phyloP scores from a whole-genome alignment of 139 green algal genomes.

The Chlorella sp. region DNA sequence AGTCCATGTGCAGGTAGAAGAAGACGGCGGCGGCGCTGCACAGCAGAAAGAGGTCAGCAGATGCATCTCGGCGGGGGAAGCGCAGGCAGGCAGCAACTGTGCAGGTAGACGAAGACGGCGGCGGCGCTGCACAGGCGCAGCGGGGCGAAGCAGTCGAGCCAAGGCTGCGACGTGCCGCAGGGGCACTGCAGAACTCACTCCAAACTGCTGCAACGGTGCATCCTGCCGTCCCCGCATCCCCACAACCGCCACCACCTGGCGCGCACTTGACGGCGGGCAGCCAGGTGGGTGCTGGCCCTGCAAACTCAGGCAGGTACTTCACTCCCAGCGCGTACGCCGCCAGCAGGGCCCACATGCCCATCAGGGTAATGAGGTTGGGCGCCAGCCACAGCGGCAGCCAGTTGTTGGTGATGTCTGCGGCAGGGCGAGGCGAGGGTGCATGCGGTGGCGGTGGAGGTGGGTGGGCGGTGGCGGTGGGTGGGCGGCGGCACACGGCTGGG shows the following conservation, averaged over 20 bases:
- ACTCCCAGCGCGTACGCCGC: conserved; percentile 62
- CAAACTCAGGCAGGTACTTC: conserved; percentile 69
- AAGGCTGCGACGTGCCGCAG: too few species aligned
- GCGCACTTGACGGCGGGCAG: conserved; percentile 10
- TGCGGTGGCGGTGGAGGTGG: not conserved
- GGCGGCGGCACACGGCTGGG: not conserved
- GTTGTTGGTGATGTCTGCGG: conserved; percentile 44
- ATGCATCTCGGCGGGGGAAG: too few species aligned
- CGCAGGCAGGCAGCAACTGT: not conserved
- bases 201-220: too few species aligned
- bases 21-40: conserved; percentile 43
- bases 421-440: not conserved
- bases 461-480: not conserved
- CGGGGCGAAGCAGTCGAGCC: too few species aligned
- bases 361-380: conserved; percentile 94
- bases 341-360: conserved; percentile 70
- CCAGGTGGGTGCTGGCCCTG: conserved; percentile 43
- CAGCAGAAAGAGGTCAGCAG: not conserved
- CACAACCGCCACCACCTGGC: not conserved
- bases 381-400: conserved; percentile 88
- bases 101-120: not conserved
- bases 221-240: too few species aligned
- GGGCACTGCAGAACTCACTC: too few species aligned
- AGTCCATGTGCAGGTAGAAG: conserved; percentile 89
- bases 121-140: not conserved